A percentile compares a stretch with the other conserved stretches of the same genome.
Evolutionary conservation across 768 basidiomycete species (phyloP).

Genomic region (Tephrocybe sp.): DNA sequence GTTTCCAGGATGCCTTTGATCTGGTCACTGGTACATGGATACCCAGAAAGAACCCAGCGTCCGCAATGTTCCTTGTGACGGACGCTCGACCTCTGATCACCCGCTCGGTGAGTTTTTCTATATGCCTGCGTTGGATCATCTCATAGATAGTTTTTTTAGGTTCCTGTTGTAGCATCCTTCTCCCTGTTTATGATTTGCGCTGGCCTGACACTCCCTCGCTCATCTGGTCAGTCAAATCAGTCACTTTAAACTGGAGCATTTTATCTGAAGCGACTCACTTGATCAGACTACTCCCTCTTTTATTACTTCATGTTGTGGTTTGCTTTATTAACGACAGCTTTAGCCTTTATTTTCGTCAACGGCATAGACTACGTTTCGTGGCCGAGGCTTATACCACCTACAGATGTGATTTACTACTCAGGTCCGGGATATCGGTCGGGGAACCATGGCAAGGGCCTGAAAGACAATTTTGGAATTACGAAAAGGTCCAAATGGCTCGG

Average conservation of each 20-base stretch:
- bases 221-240: slow-evolving; percentile 64
- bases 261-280: not conserved
- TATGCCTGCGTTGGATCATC: not conserved
- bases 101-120: slow-evolving; percentile 62
- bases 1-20: slow-evolving; percentile 85
- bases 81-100: slow-evolving; percentile 81
- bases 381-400: slow-evolving; percentile 83
- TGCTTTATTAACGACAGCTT: slow-evolving; percentile 54
- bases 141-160: slow-evolving; percentile 40
- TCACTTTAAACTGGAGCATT: not conserved
- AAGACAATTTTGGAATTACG: slow-evolving; percentile 24
- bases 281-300: slow-evolving; percentile 76
- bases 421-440: slow-evolving; percentile 86
- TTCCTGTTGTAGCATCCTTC: slow-evolving; percentile 79
- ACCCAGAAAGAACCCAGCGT: slow-evolving; percentile 71
- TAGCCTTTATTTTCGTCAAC: slow-evolving; percentile 74
- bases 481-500: slow-evolving; percentile 38
- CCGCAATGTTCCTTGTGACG: slow-evolving; percentile 66
- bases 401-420: slow-evolving; percentile 82
- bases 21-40: slow-evolving; percentile 90
- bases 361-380: slow-evolving; percentile 95
- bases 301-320: slow-evolving; percentile 88
- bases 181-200: slow-evolving; percentile 87
- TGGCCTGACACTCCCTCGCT: slow-evolving; percentile 80
- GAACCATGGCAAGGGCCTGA: slow-evolving; percentile 72